Evolutionary conservation across 78 protist genomes (phyloP), one percentile per base, ranked within the genome.

Genomic region (Dictyostelium intermedium): DNA sequence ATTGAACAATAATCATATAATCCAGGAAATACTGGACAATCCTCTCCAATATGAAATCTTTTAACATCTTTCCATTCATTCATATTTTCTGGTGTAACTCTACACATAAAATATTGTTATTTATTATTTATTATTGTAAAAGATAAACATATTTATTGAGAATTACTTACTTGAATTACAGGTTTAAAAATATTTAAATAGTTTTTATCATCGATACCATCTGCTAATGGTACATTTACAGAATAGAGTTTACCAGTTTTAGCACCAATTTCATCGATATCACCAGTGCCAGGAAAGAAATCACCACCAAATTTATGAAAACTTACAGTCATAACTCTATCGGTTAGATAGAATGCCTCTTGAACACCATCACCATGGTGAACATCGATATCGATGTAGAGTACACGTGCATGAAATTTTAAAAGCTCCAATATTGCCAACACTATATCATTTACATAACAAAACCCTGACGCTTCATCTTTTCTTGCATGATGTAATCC

Each of bases 401-500:
- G 56, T 50, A 99, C 99, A 16, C 99, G 98, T 47, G 74, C 61
- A 87, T 98, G 98, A 79, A 63, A 83, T 97, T 97, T 97, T 16
- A 99, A 96, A 60, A 99, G 97, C 84, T 98, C 99, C 34, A 99
- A 95, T 60, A 99, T 99, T 37, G 97, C 98, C 27, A 99, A 94
- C 13, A 99, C 99, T 35, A 99, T 99, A 94, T 99, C 99, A 85
- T 99, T 99, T 79, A 98, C 97, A 91, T 99, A 99, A 93, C 99
- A 99, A 83, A 99, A 99, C 11, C 99, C 99, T 0, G 98, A 86
- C 0, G 99, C 99, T 74, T 98, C 98, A 45, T 92, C n/a, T 74
- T 97, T 97, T 91, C 97, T 98, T 35, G 99, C 99, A 84, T 99
- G 99, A 85, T 99, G 99, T 76, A 99, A 85, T 1, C 99, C 99